Percentiles rank a stretch among this genome's conserved stretches.
Evolutionary conservation across 352 stramenopile species (phyloP).

Genomic region (Discostella stelligera): DNA sequence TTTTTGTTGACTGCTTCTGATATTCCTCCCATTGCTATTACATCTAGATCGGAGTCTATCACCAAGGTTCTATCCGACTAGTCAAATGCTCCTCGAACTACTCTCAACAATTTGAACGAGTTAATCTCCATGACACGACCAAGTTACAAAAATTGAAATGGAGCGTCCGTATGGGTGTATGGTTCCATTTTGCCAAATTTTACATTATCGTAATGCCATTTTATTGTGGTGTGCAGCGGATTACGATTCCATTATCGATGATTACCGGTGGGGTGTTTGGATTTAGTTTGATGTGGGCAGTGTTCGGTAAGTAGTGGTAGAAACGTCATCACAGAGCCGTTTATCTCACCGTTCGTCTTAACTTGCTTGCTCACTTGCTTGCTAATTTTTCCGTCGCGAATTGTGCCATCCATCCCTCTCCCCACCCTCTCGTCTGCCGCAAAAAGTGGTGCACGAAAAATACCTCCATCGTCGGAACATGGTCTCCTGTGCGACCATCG

Average conservation of each 20-base stretch:
- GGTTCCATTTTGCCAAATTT: slow-evolving; percentile 53
- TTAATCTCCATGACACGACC: slow-evolving; percentile 15
- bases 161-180: slow-evolving; percentile 28
- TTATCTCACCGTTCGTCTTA: too few relatives aligned
- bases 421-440: neutral
- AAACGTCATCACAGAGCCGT: too few relatives aligned
- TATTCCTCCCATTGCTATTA: slow-evolving; percentile 2
- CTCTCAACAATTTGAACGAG: slow-evolving; percentile 17
- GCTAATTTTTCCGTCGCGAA: neutral
- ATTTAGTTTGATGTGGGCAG: slow-evolving; percentile 48
- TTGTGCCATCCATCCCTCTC: slow-evolving; percentile 1
- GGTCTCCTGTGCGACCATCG: slow-evolving; percentile 41
- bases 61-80: slow-evolving; percentile 39
- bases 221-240: slow-evolving; percentile 36
- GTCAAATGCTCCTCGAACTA: slow-evolving; percentile 39
- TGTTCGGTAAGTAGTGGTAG: slow-evolving; percentile 27
- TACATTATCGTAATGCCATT: slow-evolving; percentile 49
- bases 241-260: slow-evolving; percentile 34
- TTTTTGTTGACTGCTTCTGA: neutral
- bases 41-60: slow-evolving; percentile 41
- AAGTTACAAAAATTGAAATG: slow-evolving; percentile 17
- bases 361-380: too few relatives aligned
- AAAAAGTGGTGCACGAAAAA: slow-evolving; percentile 36
- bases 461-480: slow-evolving; percentile 41
- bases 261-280: slow-evolving; percentile 17